Base-by-base conservation (phyloP, 106 monocot genomes). In the Phalaenopsis aphrodite region DNA sequence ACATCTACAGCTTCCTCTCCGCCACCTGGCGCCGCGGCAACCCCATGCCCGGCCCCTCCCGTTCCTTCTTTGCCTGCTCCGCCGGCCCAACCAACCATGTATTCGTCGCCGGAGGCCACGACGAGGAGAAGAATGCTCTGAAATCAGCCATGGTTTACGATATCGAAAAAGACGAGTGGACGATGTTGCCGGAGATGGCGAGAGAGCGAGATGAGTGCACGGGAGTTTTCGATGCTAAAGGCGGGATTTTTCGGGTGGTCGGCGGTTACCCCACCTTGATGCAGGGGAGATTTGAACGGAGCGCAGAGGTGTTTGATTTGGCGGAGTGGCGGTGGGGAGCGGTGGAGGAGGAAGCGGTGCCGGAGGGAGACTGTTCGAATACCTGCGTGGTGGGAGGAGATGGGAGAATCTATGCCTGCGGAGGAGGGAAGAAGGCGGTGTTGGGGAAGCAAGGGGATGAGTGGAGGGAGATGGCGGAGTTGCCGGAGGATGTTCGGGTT, bases 81-180 rank as follows among this genome's bases (percentile, higher is more conserved):
- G 21, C 85, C 18, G 55, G 24, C 36, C 42, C 37, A 39, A 66
- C 39, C 8, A n/a, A 77, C 46, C 48, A 24, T 11, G 87, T 92
- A 19, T 81, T 79, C 75, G 71, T 92, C 16, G 92, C 85, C 61
- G 89, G 89, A 19, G 92, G 92, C 17, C 92, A 92, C 78, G 89
- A 92, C 76, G 85, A 89, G 72, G 79, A 80, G 68, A 89, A 89
- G 79, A 89, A 87, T 72, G 85, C 85, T 36, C 71, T 89, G 78
- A 39, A 71, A n/a, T 84, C 89, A 2, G 89, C 87, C 17, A 3
- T 81, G 61, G 75, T 67, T 19, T 91, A 88, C 65, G 91, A 87
- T 81, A 76, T 87, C 37, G 85, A 9, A 18, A 39, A 30, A 24
- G 89, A 89, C 77, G 46, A 47, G 68, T 92, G 89, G 87, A 41